Evolutionary conservation across 345 rosid species (phyloP).

Genomic region (Punica granatum): DNA sequence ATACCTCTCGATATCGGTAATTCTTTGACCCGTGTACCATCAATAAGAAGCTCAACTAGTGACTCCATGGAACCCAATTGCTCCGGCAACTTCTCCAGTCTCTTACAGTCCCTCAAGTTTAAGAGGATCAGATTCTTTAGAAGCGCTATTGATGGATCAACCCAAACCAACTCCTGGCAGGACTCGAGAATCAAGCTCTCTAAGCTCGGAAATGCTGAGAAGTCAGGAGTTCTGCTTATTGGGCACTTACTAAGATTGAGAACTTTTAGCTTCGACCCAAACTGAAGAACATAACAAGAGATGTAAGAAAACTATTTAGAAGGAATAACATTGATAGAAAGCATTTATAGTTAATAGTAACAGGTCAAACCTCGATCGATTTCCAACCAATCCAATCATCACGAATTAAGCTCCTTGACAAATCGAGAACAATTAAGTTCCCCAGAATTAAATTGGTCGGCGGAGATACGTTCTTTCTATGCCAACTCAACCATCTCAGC

Average conservation of each 20-base stretch:
- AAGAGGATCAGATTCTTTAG: neutral
- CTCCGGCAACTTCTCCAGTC: neutral
- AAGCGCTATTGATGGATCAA: neutral
- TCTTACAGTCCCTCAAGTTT: neutral
- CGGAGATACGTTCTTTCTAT: too few relatives aligned
- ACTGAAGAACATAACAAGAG: neutral
- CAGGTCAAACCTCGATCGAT: neutral
- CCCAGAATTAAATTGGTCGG: too few relatives aligned
- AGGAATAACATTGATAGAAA: neutral
- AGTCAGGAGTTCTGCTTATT: too few relatives aligned
- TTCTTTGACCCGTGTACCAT: neutral
- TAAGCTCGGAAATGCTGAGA: too few relatives aligned
- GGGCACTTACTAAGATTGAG: too few relatives aligned
- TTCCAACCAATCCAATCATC: neutral
- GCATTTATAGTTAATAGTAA: neutral
- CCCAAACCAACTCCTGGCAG: rapidly evolving
- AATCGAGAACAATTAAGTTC: too few relatives aligned
- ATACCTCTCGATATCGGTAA: neutral
- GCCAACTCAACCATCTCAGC: too few relatives aligned
- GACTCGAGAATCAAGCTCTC: too few relatives aligned
- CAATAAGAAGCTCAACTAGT: neutral
- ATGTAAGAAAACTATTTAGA: neutral
- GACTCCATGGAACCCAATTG: neutral
- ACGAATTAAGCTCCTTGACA: too few relatives aligned
- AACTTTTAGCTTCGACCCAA: too few relatives aligned